Evolutionary conservation across 2,329 filamentous ascomycete genomes (phyloP).

Genomic region (Salinomyces thailandicus): DNA sequence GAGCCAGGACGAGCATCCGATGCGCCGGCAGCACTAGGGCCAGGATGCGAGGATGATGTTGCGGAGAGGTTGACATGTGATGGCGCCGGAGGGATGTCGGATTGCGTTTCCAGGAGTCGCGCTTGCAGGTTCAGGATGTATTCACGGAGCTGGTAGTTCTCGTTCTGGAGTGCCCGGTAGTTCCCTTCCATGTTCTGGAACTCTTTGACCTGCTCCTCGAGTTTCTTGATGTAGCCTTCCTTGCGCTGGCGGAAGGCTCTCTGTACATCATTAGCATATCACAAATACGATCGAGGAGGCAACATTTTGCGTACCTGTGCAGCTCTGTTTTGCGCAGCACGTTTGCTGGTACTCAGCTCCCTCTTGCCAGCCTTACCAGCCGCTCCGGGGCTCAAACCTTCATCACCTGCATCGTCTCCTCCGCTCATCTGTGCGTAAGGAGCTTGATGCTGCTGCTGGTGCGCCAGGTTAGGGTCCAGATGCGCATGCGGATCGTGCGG

Average conservation of each 20-base stretch:
- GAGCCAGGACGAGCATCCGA: conserved; percentile 6
- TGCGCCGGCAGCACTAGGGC: conserved; percentile 5
- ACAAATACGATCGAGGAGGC: too few relatives aligned
- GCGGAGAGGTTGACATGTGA: conserved; percentile 60
- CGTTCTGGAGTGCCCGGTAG: conserved; percentile 70
- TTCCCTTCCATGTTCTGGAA: conserved; percentile 63
- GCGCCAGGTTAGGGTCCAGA: conserved; percentile 45
- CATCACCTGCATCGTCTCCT: conserved; percentile 37
- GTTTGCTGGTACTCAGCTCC: conserved; percentile 88
- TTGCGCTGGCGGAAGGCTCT: conserved; percentile 95
- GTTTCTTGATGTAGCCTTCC: conserved; percentile 94
- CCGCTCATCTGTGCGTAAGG: conserved; percentile 35
- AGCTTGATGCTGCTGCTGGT: conserved; percentile 17
- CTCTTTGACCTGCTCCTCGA: conserved; percentile 86
- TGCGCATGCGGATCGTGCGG: conserved; percentile 31
- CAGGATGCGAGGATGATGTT: not conserved
- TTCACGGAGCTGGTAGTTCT: conserved; percentile 84
- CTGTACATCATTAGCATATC: conserved; percentile 37
- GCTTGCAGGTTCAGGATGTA: conserved; percentile 88
- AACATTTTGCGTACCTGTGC: conserved; percentile 74
- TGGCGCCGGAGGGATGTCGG: conserved; percentile 75
- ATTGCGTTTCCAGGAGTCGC: conserved; percentile 69
- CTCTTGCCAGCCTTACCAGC: conserved; percentile 72
- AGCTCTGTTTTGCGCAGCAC: conserved; percentile 90
- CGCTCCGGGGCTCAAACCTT: conserved; percentile 31